A percentile compares a stretch with the other conserved stretches of the same genome.
phyloP scores from a whole-genome alignment of 768 basidiomycete genomes.

The Amanita pallidorosea region DNA sequence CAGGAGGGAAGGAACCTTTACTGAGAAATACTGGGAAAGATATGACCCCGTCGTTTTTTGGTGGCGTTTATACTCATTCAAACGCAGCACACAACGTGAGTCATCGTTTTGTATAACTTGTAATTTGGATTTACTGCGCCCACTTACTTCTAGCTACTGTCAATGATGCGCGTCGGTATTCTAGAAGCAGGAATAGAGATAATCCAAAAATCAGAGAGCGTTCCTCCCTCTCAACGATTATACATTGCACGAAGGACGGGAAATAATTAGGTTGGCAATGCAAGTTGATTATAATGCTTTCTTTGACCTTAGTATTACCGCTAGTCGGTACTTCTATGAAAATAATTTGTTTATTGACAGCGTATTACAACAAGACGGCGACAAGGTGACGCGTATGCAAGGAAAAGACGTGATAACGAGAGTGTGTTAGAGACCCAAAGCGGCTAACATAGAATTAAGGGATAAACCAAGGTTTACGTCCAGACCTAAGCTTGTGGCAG shows the following conservation, averaged over 20 bases:
- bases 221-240: slow-evolving; percentile 8
- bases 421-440: neutral
- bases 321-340: slow-evolving; percentile 10
- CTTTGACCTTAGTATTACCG: neutral
- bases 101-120: slow-evolving; percentile 4
- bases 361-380: neutral
- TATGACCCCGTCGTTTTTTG: slow-evolving; percentile 77
- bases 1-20: slow-evolving; percentile 62
- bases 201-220: slow-evolving; percentile 6
- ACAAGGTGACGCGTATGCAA: neutral
- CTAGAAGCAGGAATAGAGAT: slow-evolving; percentile 16
- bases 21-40: slow-evolving; percentile 62
- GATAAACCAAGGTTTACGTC: neutral
- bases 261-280: neutral
- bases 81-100: slow-evolving; percentile 74
- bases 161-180: slow-evolving; percentile 36
- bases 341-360: slow-evolving; percentile 17
- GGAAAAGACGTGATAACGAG: neutral
- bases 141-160: slow-evolving; percentile 32
- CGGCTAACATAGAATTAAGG: neutral
- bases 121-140: neutral
- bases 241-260: slow-evolving; percentile 4
- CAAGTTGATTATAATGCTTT: neutral
- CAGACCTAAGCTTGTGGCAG: neutral
- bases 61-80: slow-evolving; percentile 74